Evolutionary conservation across 192 early-diverging fungal genomes (phyloP), one percentile per base, ranked within the genome.

Genomic region (Coemansia sp.): DNA sequence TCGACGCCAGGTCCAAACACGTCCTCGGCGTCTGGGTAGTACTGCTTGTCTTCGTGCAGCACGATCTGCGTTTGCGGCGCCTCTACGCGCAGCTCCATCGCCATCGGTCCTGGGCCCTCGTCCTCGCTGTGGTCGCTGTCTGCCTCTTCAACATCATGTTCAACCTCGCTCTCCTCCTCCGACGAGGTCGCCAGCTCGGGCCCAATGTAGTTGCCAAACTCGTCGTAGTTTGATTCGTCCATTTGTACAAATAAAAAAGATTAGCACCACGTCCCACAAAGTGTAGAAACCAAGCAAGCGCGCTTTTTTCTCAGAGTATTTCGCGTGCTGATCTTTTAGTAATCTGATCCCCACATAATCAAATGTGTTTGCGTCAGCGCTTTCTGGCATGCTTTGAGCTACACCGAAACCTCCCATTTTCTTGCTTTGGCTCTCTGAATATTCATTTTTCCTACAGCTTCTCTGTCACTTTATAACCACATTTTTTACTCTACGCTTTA

Each of bases 191-290:
- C 90, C 35, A 98, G 82, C 59, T 98, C 95, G 37, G 95, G 92
- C 18, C 97, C 97, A 77, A 99, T 91, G 83, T 99, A 99, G 86
- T 99, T 99, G 61, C 97, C 96, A 82, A 93, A 94, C 75, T 94
- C 92, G 78, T 94, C 92, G 65, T 92, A 94, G 26, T 88, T 76
- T 51, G 86, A 84, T 65, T 88, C 89, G 64, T 91, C 89, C 91
- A 92, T 92, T 54, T 27, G 24, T 54, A 54, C 38, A 57, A 61
- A 63, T 43, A 24, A 39, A 37, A 68, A 66, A 49, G 24, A 57
- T 45, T 45, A 45, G 41, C 41, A 35, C 32, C 32, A 35, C 32
- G 32, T 35, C 32, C 32, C 32, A 7, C 32, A 35, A 35, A 35
- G 32, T 35, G 32, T 35, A 35, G 32, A 35, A 35, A 35, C 32